A percentile compares a stretch with the other conserved stretches of the same genome.
Evolutionary conservation across 257 asterid genomes (phyloP).

Genomic region (Fraxinus pennsylvanica): DNA sequence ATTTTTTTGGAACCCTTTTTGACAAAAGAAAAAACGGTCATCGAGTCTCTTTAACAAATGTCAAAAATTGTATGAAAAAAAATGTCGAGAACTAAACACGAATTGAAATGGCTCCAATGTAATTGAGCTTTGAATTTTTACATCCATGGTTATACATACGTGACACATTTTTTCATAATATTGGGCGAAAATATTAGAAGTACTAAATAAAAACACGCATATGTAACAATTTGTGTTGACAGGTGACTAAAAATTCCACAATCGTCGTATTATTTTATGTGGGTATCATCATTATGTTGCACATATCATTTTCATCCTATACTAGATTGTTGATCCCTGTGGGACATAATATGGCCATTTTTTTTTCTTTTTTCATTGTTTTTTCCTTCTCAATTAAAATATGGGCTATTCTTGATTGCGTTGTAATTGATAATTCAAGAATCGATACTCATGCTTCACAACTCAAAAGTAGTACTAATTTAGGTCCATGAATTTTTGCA

Average conservation of each 20-base stretch:
- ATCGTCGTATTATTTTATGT: background rate
- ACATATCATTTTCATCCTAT: background rate
- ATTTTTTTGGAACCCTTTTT: background rate
- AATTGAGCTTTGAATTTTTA: background rate
- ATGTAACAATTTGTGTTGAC: background rate
- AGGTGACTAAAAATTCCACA: background rate
- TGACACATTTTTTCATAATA: background rate
- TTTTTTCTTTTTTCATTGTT: no score
- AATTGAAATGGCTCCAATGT: background rate
- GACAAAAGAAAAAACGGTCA: background rate
- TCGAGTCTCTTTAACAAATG: background rate
- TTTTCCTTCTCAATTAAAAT: no score
- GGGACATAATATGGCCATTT: background rate
- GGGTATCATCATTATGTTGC: background rate
- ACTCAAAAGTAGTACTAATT: slow-evolving; percentile 20
- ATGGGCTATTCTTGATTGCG: slow-evolving; percentile 5
- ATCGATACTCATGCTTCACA: slow-evolving; percentile 18
- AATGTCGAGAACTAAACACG: no score
- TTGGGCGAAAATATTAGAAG: background rate
- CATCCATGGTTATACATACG: background rate
- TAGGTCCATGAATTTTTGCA: slow-evolving; percentile 14
- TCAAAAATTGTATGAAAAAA: background rate
- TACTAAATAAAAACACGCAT: background rate
- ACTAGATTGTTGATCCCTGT: background rate
- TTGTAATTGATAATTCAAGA: background rate